These are phyloP conservation scores for Picochlorum costavermella DNA, from an alignment of 139 green algal genomes.

Conservation along the genomic window DNA sequence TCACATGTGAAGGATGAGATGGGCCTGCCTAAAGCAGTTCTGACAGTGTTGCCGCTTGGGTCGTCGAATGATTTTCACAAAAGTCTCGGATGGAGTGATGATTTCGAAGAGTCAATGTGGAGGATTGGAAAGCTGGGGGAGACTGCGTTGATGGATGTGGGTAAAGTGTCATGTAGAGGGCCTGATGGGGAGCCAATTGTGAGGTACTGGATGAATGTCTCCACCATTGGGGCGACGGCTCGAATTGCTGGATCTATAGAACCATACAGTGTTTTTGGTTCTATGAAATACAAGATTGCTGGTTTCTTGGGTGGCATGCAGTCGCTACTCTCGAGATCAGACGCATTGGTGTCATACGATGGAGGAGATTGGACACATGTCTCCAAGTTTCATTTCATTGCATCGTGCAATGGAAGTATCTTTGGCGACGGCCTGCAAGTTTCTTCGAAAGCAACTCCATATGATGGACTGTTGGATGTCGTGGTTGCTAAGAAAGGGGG, in stretches of 20 bases:
- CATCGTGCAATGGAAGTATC: slow-evolving; percentile 1
- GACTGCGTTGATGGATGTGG: slow-evolving; percentile 10
- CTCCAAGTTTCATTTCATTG: background rate
- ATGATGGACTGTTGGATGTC: slow-evolving; percentile 6
- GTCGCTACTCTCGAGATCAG: background rate
- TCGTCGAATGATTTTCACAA: slow-evolving; percentile 8
- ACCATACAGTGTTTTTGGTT: background rate
- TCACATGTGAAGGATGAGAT: background rate
- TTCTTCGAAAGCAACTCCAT: background rate
- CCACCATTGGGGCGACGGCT: background rate
- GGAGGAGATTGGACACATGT: slow-evolving; percentile 6
- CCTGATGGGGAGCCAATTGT: background rate
- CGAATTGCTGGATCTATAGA: background rate
- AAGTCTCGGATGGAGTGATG: slow-evolving; percentile 3
- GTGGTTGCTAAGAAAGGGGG: slow-evolving; percentile 3
- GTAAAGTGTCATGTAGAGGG: background rate
- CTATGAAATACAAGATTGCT: background rate
- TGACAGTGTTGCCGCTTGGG: slow-evolving; percentile 11
- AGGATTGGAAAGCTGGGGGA: slow-evolving; percentile 1
- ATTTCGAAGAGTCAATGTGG: slow-evolving; percentile 15
- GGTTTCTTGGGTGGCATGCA: background rate
- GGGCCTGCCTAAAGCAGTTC: background rate
- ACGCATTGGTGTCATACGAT: slow-evolving; percentile 2
- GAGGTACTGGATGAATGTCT: slow-evolving; percentile 9
- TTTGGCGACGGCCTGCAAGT: slow-evolving; percentile 7